Base-by-base conservation (phyloP, 176 grass and related monocot species). In the Thinopyrum elongatum region DNA sequence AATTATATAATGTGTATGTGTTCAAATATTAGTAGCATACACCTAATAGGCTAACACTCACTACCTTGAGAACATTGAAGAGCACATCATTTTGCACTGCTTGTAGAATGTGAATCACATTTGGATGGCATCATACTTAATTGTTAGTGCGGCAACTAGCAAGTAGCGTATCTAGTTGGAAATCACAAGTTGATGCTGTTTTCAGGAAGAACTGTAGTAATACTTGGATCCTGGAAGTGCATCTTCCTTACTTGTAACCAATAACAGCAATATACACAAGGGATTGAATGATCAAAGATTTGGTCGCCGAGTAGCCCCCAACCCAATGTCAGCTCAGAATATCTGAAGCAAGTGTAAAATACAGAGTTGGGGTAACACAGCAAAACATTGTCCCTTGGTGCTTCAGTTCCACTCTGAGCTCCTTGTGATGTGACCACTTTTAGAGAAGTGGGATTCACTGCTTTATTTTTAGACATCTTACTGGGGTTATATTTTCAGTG, bases 231-330 rank as follows among this genome's bases (percentile, higher is more conserved):
- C 66, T 82, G 76, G 85, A 95, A 89, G 4, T 88, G 92, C 91
- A 91, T 92, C 92, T 74, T 90, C 41, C 39, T 42, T 42, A 90
- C 83, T 61, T 66, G 64, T 98, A 95, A 70, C 91, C 90, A 88
- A 94, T 85, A 78, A 86, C 73, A 61, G 88, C 69, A 3, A 94
- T 94, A 79, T 95, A 94, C 3, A 90, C 84, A 27, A 95, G 88
- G 35, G 88, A 95, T 76, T 95, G 96, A 41, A 81, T 53, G 70
- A 94, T 95, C 84, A 95, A 68, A 81, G 91, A 90, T 95, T 95
- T 42, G 93, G 86, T 61, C 42, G 80, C 76, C 82, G 82, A 15
- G 91, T 94, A 27, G 91, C 95, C 67, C 95, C 93, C 92, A 17
- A 39, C 15, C 61, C 15, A 12, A 21, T 5, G 15, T n/a, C 22